Conservation (phyloP, 2,329 filamentous ascomycete species). For the Ceratocystis harringtonii region DNA sequence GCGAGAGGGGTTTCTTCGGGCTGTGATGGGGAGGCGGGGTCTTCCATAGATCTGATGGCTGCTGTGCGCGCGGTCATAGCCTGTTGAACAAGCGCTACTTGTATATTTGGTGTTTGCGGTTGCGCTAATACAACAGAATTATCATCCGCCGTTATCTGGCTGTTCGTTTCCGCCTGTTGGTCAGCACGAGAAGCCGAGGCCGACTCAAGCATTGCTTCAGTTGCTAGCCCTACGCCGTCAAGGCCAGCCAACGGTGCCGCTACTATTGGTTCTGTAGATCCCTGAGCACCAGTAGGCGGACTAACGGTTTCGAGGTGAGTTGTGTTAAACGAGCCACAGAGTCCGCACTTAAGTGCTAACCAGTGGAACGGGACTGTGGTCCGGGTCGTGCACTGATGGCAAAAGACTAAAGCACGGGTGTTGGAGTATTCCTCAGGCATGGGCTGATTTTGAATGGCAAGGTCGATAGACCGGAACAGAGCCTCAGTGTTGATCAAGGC, state of each 20-base stretch:
- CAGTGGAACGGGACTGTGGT: constrained; percentile 84
- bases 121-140: not conserved
- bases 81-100: constrained; percentile 21
- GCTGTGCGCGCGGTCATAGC: constrained; percentile 15
- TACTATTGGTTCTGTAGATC: not conserved
- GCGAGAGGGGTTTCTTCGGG: not conserved
- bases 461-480: constrained; percentile 80
- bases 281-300: not conserved
- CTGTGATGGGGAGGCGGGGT: not conserved
- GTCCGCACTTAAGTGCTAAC: constrained; percentile 77
- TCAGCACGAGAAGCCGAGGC: not conserved
- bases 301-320: constrained; percentile 23
- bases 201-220: not conserved
- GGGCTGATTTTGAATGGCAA: constrained; percentile 73
- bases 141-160: not conserved
- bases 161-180: not conserved
- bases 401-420: constrained; percentile 70
- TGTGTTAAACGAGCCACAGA: constrained; percentile 57
- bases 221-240: not conserved
- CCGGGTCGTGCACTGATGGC: constrained; percentile 87
- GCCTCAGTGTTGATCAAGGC: constrained; percentile 96
- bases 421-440: constrained; percentile 77
- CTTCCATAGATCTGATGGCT: not conserved
- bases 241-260: not conserved
- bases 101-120: constrained; percentile 17